These are phyloP conservation scores for Adansonia gregorii DNA, from an alignment of 441 rosid genomes.

Conservation along the genomic window DNA sequence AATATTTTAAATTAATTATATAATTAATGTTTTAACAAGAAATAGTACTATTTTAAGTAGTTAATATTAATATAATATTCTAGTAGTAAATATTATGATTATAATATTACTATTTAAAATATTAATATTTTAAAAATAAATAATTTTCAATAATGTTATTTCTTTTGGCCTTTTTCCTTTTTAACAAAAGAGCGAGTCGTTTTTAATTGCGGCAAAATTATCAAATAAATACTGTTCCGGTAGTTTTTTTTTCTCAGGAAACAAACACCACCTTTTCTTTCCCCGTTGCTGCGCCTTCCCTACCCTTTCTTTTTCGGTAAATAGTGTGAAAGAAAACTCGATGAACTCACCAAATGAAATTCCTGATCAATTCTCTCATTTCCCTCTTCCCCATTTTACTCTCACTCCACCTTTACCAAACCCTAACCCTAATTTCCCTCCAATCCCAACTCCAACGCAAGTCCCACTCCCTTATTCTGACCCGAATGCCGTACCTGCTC, in stretches of 20 bases:
- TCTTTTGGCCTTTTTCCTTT: no score
- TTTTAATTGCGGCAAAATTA: neutral
- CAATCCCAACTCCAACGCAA: conserved; percentile 32
- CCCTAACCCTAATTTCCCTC: conserved; percentile 35
- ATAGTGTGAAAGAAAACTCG: conserved; percentile 18
- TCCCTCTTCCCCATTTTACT: conserved; percentile 54
- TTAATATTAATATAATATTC: no score
- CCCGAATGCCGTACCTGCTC: conserved; percentile 26
- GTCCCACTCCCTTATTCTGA: conserved; percentile 32
- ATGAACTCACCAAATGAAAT: conserved; percentile 57
- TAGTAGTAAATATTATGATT: no score
- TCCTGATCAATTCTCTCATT: conserved; percentile 52
- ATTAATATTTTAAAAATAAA: no score
- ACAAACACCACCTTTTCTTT: conserved; percentile 21
- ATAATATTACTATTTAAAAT: no score
- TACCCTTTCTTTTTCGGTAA: conserved; percentile 10
- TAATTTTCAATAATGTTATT: no score
- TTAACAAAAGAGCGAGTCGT: neutral
- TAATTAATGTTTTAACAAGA: no score
- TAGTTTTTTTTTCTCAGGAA: conserved; percentile 27
- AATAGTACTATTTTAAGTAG: no score
- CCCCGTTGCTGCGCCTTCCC: neutral
- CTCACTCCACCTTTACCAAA: conserved; percentile 50
- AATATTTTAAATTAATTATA: no score
- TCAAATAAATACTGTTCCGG: neutral